Evolutionary conservation across 208 protist genomes (phyloP).

Genomic region (Trypanosoma vivax): DNA sequence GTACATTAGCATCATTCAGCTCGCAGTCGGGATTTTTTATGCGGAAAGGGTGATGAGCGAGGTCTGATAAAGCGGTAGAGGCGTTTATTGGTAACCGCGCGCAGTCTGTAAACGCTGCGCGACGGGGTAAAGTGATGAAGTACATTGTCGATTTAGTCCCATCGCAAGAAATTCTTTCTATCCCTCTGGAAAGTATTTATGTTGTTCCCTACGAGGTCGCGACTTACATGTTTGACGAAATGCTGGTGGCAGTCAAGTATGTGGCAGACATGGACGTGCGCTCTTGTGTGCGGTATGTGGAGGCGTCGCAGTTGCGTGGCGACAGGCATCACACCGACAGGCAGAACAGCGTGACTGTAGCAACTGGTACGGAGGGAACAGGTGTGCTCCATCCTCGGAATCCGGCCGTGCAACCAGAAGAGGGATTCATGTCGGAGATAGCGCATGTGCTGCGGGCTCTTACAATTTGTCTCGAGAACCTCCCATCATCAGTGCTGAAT

Average conservation of each 20-base stretch:
- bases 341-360: not conserved
- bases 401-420: slow-evolving; percentile 19
- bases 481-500: slow-evolving; percentile 65
- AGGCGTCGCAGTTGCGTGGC: slow-evolving; percentile 30
- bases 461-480: slow-evolving; percentile 60
- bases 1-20: slow-evolving; percentile 60
- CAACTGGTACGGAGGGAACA: not conserved
- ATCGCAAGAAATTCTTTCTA: slow-evolving; percentile 30
- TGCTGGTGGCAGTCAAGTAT: slow-evolving; percentile 60
- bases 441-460: slow-evolving; percentile 65
- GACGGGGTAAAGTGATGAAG: slow-evolving; percentile 68
- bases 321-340: slow-evolving; percentile 12
- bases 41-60: slow-evolving; percentile 51
- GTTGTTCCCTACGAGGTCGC: slow-evolving; percentile 75
- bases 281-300: slow-evolving; percentile 55
- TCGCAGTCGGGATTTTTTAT: slow-evolving; percentile 59
- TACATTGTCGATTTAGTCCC: slow-evolving; percentile 76
- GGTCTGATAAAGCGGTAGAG: slow-evolving; percentile 70
- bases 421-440: slow-evolving; percentile 71
- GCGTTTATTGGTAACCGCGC: slow-evolving; percentile 59
- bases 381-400: not conserved
- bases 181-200: slow-evolving; percentile 56
- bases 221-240: slow-evolving; percentile 80
- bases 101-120: slow-evolving; percentile 13
- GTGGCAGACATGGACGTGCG: slow-evolving; percentile 64